Conservation (phyloP, 2,329 filamentous ascomycete species). For the Sporothrix inflata region DNA sequence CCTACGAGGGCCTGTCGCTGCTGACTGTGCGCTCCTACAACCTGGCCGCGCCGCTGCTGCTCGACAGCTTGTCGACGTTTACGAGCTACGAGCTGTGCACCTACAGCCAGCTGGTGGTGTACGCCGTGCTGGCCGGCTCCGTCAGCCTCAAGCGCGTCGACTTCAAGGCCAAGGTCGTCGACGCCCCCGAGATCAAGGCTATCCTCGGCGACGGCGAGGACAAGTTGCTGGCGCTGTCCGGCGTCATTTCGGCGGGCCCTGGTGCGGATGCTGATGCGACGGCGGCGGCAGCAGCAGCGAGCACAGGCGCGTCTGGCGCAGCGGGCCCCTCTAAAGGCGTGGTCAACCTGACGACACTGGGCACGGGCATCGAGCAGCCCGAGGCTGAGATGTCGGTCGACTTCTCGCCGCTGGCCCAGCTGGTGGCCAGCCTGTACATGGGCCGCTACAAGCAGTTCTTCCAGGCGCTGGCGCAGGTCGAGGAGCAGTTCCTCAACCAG, state of each 20-base stretch:
- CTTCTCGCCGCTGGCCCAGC: conserved; percentile 82
- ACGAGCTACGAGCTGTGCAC: conserved; percentile 98
- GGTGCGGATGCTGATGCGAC: conserved; percentile 74
- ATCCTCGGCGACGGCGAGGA: conserved; percentile 90
- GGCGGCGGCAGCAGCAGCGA: conserved; percentile 54
- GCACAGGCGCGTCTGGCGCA: conserved; percentile 39
- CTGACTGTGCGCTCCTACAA: conserved; percentile 91
- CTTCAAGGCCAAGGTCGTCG: conserved; percentile 98
- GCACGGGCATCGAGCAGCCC: conserved; percentile 68
- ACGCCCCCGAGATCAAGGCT: conserved; percentile 96
- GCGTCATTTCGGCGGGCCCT: conserved; percentile 78
- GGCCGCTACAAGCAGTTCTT: conserved; percentile 97
- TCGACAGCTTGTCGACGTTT: conserved; percentile 97
- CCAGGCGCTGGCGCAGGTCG: conserved; percentile 81
- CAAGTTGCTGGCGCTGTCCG: conserved; percentile 79
- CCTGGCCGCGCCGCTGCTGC: conserved; percentile 84
- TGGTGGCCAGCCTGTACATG: conserved; percentile 89
- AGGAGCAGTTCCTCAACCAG: conserved; percentile 90
- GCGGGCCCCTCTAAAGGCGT: conserved; percentile 52
- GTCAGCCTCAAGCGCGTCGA: conserved; percentile 95
- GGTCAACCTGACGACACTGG: conserved; percentile 87
- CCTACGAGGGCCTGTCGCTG: conserved; percentile 92
- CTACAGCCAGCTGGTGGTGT: conserved; percentile 92
- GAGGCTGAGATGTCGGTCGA: conserved; percentile 83
- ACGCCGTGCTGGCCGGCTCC: conserved; percentile 91